phyloP scores from a whole-genome alignment of 192 early-diverging fungal species.

The Backusella mclennaniae region DNA sequence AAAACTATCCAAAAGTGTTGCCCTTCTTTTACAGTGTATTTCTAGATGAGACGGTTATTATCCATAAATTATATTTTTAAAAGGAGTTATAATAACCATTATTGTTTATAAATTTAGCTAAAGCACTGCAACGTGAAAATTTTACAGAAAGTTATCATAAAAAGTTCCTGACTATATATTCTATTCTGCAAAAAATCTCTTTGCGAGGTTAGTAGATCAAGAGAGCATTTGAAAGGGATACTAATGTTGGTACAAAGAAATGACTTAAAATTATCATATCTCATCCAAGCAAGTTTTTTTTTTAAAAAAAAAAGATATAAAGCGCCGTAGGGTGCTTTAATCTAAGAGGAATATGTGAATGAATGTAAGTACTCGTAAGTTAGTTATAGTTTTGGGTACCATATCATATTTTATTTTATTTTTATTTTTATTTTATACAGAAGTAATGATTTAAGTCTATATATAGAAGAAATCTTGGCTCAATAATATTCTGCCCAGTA shows the following conservation, averaged over 20 bases:
- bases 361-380: background rate
- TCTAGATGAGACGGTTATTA: background rate
- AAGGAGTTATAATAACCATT: background rate
- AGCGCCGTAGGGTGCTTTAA: background rate
- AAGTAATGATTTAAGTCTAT: background rate
- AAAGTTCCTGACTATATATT: background rate
- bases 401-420: background rate
- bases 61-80: background rate
- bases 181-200: background rate
- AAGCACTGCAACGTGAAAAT: background rate
- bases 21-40: background rate
- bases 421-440: background rate
- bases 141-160: background rate
- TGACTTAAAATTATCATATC: background rate
- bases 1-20: conserved; percentile 1
- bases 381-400: background rate
- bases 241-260: background rate
- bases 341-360: background rate
- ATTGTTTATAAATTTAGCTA: background rate
- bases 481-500: background rate
- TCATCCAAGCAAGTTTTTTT: background rate
- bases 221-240: background rate
- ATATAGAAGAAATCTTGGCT: background rate
- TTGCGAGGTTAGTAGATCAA: background rate
- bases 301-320: background rate